These are phyloP conservation scores for Didymosphaeria variabile DNA, from an alignment of 2,329 filamentous ascomycete genomes.

Conservation along the genomic window DNA sequence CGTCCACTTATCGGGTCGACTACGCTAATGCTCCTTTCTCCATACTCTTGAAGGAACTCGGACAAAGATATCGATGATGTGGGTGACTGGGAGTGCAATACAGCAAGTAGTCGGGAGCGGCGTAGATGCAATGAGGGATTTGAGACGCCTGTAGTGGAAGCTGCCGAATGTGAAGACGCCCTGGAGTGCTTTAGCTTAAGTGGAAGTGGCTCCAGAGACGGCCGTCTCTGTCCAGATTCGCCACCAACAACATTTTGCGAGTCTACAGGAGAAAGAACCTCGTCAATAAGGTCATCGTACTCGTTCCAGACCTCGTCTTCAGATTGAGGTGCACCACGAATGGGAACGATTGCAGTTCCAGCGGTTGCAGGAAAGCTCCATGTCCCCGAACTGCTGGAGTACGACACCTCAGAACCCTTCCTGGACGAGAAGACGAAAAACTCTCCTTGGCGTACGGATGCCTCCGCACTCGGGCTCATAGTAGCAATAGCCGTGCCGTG, in stretches of 20 bases:
- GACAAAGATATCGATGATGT: slow-evolving; percentile 63
- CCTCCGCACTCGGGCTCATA: slow-evolving; percentile 41
- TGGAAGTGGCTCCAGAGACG: slow-evolving; percentile 41
- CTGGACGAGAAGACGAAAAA: slow-evolving; percentile 79
- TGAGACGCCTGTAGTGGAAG: slow-evolving; percentile 29
- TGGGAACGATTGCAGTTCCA: slow-evolving; percentile 70
- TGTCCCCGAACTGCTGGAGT: slow-evolving; percentile 71
- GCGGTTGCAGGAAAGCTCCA: slow-evolving; percentile 65
- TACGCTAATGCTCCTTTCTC: slow-evolving; percentile 50
- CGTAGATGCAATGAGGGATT: slow-evolving; percentile 54
- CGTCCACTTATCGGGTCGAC: slow-evolving; percentile 51
- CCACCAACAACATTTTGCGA: slow-evolving; percentile 21
- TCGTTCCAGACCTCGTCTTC: slow-evolving; percentile 96
- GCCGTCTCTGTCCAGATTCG: slow-evolving; percentile 25
- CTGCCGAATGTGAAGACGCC: slow-evolving; percentile 43
- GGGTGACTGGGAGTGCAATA: slow-evolving; percentile 59
- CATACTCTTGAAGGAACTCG: slow-evolving; percentile 63
- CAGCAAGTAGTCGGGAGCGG: slow-evolving; percentile 61
- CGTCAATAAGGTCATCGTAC: slow-evolving; percentile 87
- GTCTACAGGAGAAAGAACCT: slow-evolving; percentile 63
- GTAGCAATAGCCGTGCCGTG: slow-evolving; percentile 52
- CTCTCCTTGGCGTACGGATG: slow-evolving; percentile 57
- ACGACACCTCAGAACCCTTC: slow-evolving; percentile 74
- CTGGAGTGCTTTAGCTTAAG: slow-evolving; percentile 35
- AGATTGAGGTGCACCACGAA: slow-evolving; percentile 67